phyloP scores from a whole-genome alignment of 2,329 filamentous ascomycete genomes.

The Helotiales sp. region DNA sequence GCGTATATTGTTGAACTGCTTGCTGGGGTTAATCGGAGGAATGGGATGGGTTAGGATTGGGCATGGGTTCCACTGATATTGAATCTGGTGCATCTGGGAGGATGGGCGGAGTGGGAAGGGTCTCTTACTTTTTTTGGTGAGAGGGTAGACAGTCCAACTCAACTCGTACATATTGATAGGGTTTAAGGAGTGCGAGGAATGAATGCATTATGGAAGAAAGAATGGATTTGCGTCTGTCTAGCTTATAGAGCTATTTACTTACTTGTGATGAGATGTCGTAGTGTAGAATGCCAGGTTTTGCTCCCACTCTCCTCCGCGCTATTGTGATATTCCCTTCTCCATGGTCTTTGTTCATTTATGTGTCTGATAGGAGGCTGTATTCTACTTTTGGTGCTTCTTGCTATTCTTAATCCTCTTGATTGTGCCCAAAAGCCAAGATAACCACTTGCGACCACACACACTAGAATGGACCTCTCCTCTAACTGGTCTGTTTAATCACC shows the following conservation, averaged over 20 bases:
- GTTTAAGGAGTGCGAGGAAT: not conserved
- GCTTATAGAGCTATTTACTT: not conserved
- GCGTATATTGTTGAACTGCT: not conserved
- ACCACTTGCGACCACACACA: too few relatives aligned
- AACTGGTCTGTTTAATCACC: too few relatives aligned
- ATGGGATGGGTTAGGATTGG: not conserved
- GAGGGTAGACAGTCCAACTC: not conserved
- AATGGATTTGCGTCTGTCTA: not conserved
- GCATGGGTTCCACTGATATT: not conserved
- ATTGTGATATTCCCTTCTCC: too few relatives aligned
- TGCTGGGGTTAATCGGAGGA: slow-evolving; percentile 4
- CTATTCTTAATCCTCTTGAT: too few relatives aligned
- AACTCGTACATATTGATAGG: slow-evolving; percentile 3
- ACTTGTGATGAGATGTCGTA: not conserved
- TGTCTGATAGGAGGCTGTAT: too few relatives aligned
- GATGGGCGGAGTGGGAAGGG: not conserved
- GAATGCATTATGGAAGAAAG: slow-evolving; percentile 20
- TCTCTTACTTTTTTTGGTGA: not conserved
- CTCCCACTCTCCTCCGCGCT: not conserved
- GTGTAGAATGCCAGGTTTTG: not conserved
- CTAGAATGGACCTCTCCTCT: too few relatives aligned
- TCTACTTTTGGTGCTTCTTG: too few relatives aligned
- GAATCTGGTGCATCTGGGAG: not conserved
- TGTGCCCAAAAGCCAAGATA: too few relatives aligned
- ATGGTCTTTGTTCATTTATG: too few relatives aligned